These are phyloP conservation scores for Chytridium lagenaria DNA, from an alignment of 371 early-diverging fungal genomes.

Conservation along the genomic window DNA sequence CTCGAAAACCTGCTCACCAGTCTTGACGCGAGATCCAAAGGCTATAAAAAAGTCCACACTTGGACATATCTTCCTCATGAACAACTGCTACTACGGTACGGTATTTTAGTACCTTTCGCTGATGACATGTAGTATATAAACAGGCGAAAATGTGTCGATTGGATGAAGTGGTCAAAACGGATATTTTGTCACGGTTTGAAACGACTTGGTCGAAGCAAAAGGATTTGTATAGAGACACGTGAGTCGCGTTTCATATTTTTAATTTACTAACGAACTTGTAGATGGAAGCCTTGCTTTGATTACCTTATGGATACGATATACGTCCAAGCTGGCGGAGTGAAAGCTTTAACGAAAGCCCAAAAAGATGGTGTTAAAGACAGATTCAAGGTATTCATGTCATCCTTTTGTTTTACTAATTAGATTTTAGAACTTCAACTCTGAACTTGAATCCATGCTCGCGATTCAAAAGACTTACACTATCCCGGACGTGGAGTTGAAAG, in stretches of 20 bases:
- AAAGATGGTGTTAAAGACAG: slow-evolving; percentile 77
- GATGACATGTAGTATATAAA: slow-evolving; percentile 22
- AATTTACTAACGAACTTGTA: slow-evolving; percentile 23
- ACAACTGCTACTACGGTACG: slow-evolving; percentile 75
- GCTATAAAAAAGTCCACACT: slow-evolving; percentile 80
- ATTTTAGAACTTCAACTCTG: slow-evolving; percentile 73
- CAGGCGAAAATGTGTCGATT: slow-evolving; percentile 28
- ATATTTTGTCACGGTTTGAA: slow-evolving; percentile 64
- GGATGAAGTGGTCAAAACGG: slow-evolving; percentile 55
- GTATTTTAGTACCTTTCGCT: background rate
- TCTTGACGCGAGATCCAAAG: slow-evolving; percentile 70
- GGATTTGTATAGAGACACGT: slow-evolving; percentile 44
- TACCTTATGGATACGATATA: slow-evolving; percentile 76
- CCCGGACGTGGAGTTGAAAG: slow-evolving; percentile 80
- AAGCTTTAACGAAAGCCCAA: slow-evolving; percentile 68
- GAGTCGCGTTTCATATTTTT: background rate
- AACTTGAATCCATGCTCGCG: slow-evolving; percentile 78
- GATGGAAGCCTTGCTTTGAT: slow-evolving; percentile 77
- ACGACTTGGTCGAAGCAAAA: slow-evolving; percentile 43
- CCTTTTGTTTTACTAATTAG: background rate
- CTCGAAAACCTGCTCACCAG: slow-evolving; percentile 65
- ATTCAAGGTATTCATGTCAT: slow-evolving; percentile 64
- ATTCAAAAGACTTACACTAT: slow-evolving; percentile 78
- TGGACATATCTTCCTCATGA: slow-evolving; percentile 75
- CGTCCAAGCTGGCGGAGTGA: slow-evolving; percentile 69